Evolutionary conservation across 257 asterid genomes (phyloP), one percentile per base, ranked within the genome.

Genomic region (Jasminum sambac): DNA sequence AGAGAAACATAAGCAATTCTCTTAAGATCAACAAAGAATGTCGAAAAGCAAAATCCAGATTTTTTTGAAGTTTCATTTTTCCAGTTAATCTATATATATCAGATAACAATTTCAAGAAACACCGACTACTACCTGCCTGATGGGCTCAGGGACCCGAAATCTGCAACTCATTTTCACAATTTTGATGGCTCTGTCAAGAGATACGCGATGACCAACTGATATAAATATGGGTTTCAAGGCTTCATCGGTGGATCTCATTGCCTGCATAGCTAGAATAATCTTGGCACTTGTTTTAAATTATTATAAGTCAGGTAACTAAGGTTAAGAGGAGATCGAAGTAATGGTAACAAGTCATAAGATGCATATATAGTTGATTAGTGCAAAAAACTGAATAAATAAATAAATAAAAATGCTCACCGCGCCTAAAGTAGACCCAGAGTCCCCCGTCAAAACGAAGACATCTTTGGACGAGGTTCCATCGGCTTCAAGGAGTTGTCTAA

Each of bases 91-190:
- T 64, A 50, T 37, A 68, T 11, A 10, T 57, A 11, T 30, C 40
- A 8, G 16, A 19, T 9, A 12, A 30, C 4, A 55, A 64, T 8
- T 72, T 60, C 65, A 74, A 25, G 46, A 66, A 48, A 36, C 41
- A 24, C 63, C 62, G 37, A 69, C 13, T 11, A 46, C 76, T 19
- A 87, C 98, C 96, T 92, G 98, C 61, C 98, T 81, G 78, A 68
- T 88, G 79, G 97, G 95, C 81, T 93, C 98, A 37, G 98, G 96
- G 74, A 93, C 85, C 65, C 96, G 92, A 74, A 79, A 90, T 78
- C 65, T 83, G 78, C 96, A 86, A 63, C 81, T 84, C 60, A 81
- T 76, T 76, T 82, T 87, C 71, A 86, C 96, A 69, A 90, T 68
- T 36, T 82, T 64, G 72, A 82, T 65, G 74, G 95, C 92, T 39